A percentile compares a stretch with the other conserved stretches of the same genome.
These are phyloP conservation scores for Collybiopsis luxurians DNA, from an alignment of 768 basidiomycete genomes.

Conservation along the genomic window DNA sequence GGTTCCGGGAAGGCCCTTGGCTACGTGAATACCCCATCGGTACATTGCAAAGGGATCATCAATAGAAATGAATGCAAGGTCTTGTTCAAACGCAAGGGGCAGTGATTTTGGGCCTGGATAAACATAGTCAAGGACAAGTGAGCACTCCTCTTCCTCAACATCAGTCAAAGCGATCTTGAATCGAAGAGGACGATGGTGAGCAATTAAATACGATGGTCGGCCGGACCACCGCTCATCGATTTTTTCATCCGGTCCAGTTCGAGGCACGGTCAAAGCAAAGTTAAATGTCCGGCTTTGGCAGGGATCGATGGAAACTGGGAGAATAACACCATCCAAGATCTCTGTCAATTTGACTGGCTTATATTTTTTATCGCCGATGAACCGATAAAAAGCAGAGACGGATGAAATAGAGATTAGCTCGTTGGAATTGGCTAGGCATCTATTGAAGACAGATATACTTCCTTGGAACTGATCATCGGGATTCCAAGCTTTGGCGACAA, in stretches of 20 bases:
- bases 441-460: constrained; percentile 35
- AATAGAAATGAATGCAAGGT: constrained; percentile 31
- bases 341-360: constrained; percentile 25
- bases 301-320: constrained; percentile 35
- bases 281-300: constrained; percentile 30
- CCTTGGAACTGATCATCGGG: constrained; percentile 30
- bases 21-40: constrained; percentile 24
- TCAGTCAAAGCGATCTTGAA: constrained; percentile 33
- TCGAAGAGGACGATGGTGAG: constrained; percentile 33
- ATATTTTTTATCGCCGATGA: constrained; percentile 33
- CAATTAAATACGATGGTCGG: constrained; percentile 28
- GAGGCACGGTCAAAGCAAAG: constrained; percentile 28
- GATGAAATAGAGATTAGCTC: constrained; percentile 32
- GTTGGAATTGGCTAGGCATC: constrained; percentile 26
- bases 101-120: constrained; percentile 21
- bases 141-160: constrained; percentile 37
- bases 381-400: constrained; percentile 29
- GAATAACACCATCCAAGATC: constrained; percentile 18
- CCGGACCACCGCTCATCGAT: constrained; percentile 29
- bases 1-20: constrained; percentile 11
- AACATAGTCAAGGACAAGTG: constrained; percentile 36
- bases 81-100: constrained; percentile 24
- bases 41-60: constrained; percentile 27
- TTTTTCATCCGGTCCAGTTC: constrained; percentile 31
- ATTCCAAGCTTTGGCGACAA: constrained; percentile 28